Evolutionary conservation across 768 basidiomycete species (phyloP), one percentile per base, ranked within the genome.

Genomic region (Hirschioporus abietinus): DNA sequence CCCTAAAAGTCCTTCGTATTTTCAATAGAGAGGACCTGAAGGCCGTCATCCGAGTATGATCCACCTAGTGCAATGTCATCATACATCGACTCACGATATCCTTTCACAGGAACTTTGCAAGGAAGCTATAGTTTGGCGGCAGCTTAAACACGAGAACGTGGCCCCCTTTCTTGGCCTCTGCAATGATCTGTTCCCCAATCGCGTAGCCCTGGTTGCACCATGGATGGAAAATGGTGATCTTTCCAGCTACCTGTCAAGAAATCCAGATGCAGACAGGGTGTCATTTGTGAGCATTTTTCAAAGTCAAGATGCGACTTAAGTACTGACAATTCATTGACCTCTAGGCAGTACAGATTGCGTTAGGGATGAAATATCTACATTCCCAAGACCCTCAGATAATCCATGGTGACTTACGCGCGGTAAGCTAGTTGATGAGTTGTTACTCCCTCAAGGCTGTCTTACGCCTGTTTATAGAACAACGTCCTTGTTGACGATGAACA

Each of bases 351-450:
- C 35, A 52, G 63, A 58, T 65, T 7, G 64, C 64, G 18, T 58
- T 18, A n/a, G 64, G 64, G 20, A 24, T 65, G 35, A 20, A 35
- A 42, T 65, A 65, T 65, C 27, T 65, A 17, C 64, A 65, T 58
- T 42, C 36, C 18, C 34, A 58, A n/a, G 63, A 64, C 18, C 63
- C 63, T 9, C 57, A n/a, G 18, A 58, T 65, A n/a, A 58, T 58
- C 57, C 64, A 65, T 24, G 64, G 64, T 12, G 34, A 65, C 27
- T 58, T 65, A 17, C 64, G 35, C 17, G 64, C 64, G 64, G 64
- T 65, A 58, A 65, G 64, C 24, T 17, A n/a, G 57, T 5, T 24
- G 58, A 24, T 64, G 4, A 61, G 17, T 3, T 15, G 23, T 15
- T 23, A 57, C 2, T 34, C 17, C 57, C 12, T 25, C 35, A 57